Evolutionary conservation across 345 rosid species (phyloP).

Genomic region (Heritiera littoralis): DNA sequence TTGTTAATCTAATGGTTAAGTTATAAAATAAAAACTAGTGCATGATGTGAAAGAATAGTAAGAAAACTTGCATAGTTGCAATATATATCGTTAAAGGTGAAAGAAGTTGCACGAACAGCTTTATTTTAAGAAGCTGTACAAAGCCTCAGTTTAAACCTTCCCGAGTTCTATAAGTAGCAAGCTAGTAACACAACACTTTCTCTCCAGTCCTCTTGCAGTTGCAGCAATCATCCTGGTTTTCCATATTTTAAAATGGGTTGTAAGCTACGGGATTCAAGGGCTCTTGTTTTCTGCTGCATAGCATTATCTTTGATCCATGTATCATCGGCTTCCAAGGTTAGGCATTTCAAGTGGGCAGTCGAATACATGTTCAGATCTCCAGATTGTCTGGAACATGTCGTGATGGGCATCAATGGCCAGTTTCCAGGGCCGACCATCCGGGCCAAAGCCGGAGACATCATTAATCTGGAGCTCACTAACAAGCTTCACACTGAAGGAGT

Average conservation of each 20-base stretch:
- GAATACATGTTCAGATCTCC: conserved; percentile 63
- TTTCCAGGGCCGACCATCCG: conserved; percentile 86
- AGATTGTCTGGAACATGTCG: conserved; percentile 59
- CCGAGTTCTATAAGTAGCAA: no score
- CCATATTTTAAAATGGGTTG: background rate
- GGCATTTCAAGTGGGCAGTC: conserved; percentile 63
- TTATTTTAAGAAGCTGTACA: no score
- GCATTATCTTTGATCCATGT: conserved; percentile 3
- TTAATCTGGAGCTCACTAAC: conserved; percentile 59
- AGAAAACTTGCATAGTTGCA: no score
- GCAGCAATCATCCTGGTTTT: background rate
- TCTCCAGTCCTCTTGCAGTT: no score
- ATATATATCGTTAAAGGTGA: no score
- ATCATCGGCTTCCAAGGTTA: conserved; percentile 26
- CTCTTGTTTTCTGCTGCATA: conserved; percentile 1
- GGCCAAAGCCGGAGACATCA: conserved; percentile 61
- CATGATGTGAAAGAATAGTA: no score
- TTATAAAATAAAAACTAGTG: no score
- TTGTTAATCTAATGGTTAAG: no score
- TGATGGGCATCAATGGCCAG: conserved; percentile 77
- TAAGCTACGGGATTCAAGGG: background rate
- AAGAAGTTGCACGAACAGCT: no score
- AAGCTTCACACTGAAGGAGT: conserved; percentile 75
- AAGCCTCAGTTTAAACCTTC: no score
- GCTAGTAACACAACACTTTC: no score